A percentile compares a stretch with the other conserved stretches of the same genome.
phyloP scores from a whole-genome alignment of 2,329 filamentous ascomycete genomes.

The Colletotrichum kahawae region DNA sequence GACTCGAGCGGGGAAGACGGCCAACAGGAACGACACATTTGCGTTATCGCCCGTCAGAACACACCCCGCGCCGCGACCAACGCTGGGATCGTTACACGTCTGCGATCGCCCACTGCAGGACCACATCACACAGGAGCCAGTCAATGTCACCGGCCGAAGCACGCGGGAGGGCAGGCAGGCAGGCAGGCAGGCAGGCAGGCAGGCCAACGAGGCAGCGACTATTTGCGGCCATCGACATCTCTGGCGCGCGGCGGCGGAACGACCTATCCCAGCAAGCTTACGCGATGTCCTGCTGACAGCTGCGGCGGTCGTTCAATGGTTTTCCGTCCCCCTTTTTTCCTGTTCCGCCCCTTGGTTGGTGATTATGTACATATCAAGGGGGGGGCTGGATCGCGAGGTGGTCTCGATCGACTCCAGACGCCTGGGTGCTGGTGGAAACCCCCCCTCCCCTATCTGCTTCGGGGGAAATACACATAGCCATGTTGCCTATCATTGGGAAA shows the following conservation, averaged over 20 bases:
- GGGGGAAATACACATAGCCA: background rate
- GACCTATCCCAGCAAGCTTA: background rate
- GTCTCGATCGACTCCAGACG: constrained; percentile 18
- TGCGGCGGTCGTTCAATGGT: background rate
- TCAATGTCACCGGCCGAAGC: background rate
- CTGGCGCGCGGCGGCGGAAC: background rate
- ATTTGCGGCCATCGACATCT: background rate
- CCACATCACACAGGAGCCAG: background rate
- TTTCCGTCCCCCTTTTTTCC: background rate
- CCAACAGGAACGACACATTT: background rate
- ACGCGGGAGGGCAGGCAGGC: background rate
- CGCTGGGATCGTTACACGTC: background rate
- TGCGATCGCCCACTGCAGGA: background rate
- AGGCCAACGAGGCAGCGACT: background rate
- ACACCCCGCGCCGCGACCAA: background rate
- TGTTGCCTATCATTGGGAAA: background rate
- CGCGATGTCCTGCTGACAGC: background rate
- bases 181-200: background rate
- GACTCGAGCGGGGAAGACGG: background rate
- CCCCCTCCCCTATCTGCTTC: constrained; percentile 3
- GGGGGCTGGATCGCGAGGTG: constrained; percentile 2
- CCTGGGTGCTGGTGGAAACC: constrained; percentile 12
- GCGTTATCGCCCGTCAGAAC: background rate
- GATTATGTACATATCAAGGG: background rate
- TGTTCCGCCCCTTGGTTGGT: background rate